A percentile compares a stretch with the other conserved stretches of the same genome.
Evolutionary conservation across 2,329 filamentous ascomycete species (phyloP).

Genomic region (Monosporascus sp.): DNA sequence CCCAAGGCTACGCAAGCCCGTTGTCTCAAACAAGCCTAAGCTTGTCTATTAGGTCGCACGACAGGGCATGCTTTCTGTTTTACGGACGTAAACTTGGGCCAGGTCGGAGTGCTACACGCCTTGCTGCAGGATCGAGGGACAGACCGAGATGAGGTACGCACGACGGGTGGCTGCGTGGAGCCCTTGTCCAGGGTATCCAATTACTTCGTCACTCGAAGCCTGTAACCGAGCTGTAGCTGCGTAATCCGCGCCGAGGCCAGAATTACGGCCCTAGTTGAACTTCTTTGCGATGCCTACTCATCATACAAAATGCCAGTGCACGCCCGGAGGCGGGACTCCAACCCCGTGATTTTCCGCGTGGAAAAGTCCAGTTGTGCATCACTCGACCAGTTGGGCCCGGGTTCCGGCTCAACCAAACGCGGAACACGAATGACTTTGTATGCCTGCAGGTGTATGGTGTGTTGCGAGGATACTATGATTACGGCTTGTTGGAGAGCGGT

Average conservation of each 20-base stretch:
- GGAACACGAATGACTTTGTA: background rate
- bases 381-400: background rate
- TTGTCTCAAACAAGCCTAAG: conserved; percentile 7
- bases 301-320: no score
- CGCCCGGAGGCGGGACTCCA: background rate
- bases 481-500: no score
- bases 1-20: conserved; percentile 5
- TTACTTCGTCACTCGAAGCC: conserved; percentile 5
- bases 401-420: background rate
- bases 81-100: conserved; percentile 25
- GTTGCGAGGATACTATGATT: no score
- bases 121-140: conserved; percentile 30
- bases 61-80: conserved; percentile 17
- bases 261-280: background rate
- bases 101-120: conserved; percentile 22
- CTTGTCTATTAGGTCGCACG: conserved; percentile 16
- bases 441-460: background rate
- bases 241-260: background rate
- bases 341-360: background rate
- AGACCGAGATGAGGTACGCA: conserved; percentile 29
- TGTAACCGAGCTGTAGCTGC: conserved; percentile 1
- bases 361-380: conserved; percentile 5
- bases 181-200: conserved; percentile 14
- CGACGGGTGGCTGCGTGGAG: conserved; percentile 25
- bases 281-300: background rate